Conservation (phyloP, 345 rosid species). For the Geranium rotundifolium region DNA sequence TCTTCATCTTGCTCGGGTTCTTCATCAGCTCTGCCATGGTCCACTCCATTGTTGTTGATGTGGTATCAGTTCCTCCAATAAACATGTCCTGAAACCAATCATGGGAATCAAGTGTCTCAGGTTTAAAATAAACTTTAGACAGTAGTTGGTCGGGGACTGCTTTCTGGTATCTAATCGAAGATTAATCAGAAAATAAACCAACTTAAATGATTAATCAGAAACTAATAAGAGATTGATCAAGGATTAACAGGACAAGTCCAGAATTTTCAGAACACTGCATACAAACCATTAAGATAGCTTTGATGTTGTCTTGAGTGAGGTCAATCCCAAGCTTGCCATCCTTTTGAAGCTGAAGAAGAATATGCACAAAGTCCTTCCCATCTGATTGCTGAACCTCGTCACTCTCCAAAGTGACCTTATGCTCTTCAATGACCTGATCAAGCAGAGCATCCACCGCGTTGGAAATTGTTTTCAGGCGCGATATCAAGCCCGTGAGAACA, state of each 20-base stretch:
- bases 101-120: too few species aligned
- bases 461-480: background rate
- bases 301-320: background rate
- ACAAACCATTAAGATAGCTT: background rate
- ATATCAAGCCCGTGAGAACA: background rate
- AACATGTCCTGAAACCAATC: conserved; percentile 17
- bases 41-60: conserved; percentile 15
- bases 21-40: conserved; percentile 15
- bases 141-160: too few species aligned
- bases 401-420: background rate
- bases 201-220: too few species aligned
- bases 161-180: too few species aligned
- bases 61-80: conserved; percentile 13
- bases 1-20: conserved; percentile 5
- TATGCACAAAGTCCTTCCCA: background rate
- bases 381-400: background rate
- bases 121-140: too few species aligned
- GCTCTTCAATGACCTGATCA: background rate
- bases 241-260: too few species aligned
- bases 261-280: background rate
- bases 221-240: too few species aligned
- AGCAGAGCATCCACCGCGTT: background rate
- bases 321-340: background rate
- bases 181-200: too few species aligned
- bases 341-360: background rate